Base-by-base conservation (phyloP, 2,329 filamentous ascomycete species). In the Pezizomycotina sp. region DNA sequence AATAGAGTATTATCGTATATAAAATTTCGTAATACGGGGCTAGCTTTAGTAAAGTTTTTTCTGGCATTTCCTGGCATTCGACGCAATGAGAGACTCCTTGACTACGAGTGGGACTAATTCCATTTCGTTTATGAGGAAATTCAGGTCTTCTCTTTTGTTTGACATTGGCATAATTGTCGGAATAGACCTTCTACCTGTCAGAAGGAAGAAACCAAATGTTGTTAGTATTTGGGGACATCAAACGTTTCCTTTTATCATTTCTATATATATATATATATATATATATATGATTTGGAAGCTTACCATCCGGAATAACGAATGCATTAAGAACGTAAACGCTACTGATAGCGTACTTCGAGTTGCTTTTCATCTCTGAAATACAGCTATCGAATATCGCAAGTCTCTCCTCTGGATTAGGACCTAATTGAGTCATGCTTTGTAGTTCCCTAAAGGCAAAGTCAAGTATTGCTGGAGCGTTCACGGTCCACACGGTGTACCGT, bases 301-400 rank as follows among this genome's bases (percentile, higher is more conserved):
- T 47, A 10, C 55, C n/a, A n/a, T n/a, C n/a, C n/a, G n/a, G n/a
- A n/a, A n/a, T 50, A 6, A 63, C 49, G 23, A 62, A 52, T 22
- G 60, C 51, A 53, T 61, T 56, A 29, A 82, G 59, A 10, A 73
- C 74, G 51, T 72, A 76, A 13, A 84, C 65, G 48, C 79, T 89
- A 1, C 81, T 81, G 5, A 78, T 66, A 1, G 75, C 71, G 9
- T 71, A 76, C 6, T 59, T 45, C 2, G 73, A 74, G 53, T 66
- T 72, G 14, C 64, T 59, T 2, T 66, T 62, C 28, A 91, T 74
- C 49, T 86, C 76, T 28, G 65, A 49, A 30, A 83, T 64, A 53
- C 80, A 89, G 34, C 65, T 64, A 29, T 63, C 55, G 46, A 77
- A 79, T 10, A 89, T 69, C 13, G 64, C 60, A 38, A 64, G 62